Conservation (phyloP, 1,139 yeast species). For the Pichia sp. region DNA sequence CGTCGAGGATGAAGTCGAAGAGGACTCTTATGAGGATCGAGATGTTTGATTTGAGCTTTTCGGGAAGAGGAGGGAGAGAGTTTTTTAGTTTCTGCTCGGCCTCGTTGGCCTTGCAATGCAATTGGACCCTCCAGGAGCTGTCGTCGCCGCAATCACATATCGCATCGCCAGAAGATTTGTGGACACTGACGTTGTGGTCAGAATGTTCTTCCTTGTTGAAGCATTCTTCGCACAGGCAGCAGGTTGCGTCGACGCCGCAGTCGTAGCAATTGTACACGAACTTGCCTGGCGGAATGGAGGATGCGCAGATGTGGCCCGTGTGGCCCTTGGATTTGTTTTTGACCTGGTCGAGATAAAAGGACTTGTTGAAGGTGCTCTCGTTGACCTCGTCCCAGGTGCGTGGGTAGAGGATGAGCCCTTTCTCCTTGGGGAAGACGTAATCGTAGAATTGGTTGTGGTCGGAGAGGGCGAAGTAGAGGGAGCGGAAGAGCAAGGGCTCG, state of each 20-base stretch:
- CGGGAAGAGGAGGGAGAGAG: conserved; percentile 17
- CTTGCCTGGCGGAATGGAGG: conserved; percentile 55
- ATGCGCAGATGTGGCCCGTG: conserved; percentile 57
- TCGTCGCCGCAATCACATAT: conserved; percentile 92
- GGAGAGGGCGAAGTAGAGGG: conserved; percentile 25
- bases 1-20: conserved; percentile 50
- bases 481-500: conserved; percentile 19
- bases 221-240: conserved; percentile 69
- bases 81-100: conserved; percentile 6
- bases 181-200: conserved; percentile 57
- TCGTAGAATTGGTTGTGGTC: conserved; percentile 21
- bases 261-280: conserved; percentile 63
- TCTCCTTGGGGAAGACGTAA: conserved; percentile 21
- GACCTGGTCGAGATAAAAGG: conserved; percentile 23
- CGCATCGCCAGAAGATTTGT: conserved; percentile 50
- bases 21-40: conserved; percentile 36
- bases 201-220: conserved; percentile 64
- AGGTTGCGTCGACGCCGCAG: conserved; percentile 71
- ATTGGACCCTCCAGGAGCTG: conserved; percentile 63
- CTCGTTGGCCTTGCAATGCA: conserved; percentile 47
- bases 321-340: conserved; percentile 32
- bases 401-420: conserved; percentile 20
- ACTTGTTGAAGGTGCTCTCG: conserved; percentile 17
- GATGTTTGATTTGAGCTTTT: conserved; percentile 26
- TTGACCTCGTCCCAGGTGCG: conserved; percentile 23